Evolutionary conservation across 2,329 filamentous ascomycete genomes (phyloP), one percentile per base, ranked within the genome.

Genomic region (Aspergillus tanneri): DNA sequence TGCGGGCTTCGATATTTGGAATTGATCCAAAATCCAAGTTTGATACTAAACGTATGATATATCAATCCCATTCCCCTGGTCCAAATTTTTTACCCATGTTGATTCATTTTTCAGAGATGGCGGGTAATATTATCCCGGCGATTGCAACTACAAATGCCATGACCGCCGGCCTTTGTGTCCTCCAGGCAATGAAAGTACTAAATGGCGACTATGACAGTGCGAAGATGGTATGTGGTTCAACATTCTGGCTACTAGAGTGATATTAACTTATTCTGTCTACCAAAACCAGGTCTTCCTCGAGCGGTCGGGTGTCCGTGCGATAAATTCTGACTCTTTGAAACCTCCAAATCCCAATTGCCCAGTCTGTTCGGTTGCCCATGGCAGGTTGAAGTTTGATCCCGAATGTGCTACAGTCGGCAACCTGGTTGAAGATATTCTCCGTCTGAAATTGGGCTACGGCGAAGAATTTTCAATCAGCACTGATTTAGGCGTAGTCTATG

Each of bases 121-220:
- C 93, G 3, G 93, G 93, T 45, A 99, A 99, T 67, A 99, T 99
- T 61, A 99, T 99, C 52, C 93, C 93, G 1, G 93, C 93, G 2
- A 99, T 99, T 65, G 93, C 93, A 4, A 99, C 93, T 0, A 97
- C 93, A 0, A 99, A 99, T 68, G 93, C 93, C 12, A 95, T 97
- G 68, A 92, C 93, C 2, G 93, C 93, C 12, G 87, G 90, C 10
- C 79, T 99, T 8, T 97, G 91, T 64, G 90, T 97, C 5, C 74
- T 99, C 21, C 87, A 97, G 68, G 86, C 91, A 0, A 93, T 95
- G 77, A 97, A 96, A 69, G 86, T 97, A 19, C 74, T 99, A 49
- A 85, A 79, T 62, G 81, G 83, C 16, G 82, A 91, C 40, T 86
- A 85, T 50, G 72, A 77, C 25, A 81, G 84, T 58, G 84, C 86